Evolutionary conservation across 164 flowering plant species (phyloP).

Genomic region (Stephania japonica): DNA sequence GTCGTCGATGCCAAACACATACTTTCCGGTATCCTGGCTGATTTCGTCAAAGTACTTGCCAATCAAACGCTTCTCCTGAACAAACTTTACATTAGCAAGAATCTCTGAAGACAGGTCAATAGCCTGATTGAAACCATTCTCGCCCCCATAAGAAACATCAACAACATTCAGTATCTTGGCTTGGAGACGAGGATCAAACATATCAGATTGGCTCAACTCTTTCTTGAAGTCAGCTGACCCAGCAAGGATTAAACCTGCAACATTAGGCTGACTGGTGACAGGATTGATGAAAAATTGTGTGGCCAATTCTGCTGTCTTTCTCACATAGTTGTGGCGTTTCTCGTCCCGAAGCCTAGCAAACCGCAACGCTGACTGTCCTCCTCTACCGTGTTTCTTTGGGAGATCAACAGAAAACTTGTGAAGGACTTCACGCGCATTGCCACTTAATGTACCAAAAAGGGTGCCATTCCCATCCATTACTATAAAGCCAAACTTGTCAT

Average conservation of each 20-base stretch:
- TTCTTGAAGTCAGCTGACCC: constrained; percentile 14
- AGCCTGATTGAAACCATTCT: constrained; percentile 8
- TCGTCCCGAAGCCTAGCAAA: constrained; percentile 14
- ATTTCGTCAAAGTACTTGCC: background rate
- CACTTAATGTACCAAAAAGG: constrained; percentile 14
- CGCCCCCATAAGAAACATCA: background rate
- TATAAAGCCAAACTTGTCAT: constrained; percentile 13
- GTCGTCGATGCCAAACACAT: constrained; percentile 10
- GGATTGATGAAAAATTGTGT: constrained; percentile 12
- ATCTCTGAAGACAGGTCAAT: constrained; percentile 13
- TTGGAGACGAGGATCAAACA: constrained; percentile 16
- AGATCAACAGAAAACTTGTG: constrained; percentile 11
- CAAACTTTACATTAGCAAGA: constrained; percentile 11
- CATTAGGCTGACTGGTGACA: constrained; percentile 3
- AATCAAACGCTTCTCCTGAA: constrained; percentile 7
- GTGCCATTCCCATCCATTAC: constrained; percentile 14
- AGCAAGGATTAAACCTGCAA: constrained; percentile 13
- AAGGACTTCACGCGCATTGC: background rate
- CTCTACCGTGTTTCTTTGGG: constrained; percentile 13
- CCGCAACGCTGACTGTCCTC: constrained; percentile 12
- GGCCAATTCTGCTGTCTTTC: background rate
- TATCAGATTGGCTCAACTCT: constrained; percentile 14
- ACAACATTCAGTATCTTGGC: constrained; percentile 13
- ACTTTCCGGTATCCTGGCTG: background rate
- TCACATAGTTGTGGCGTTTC: constrained; percentile 14